A percentile compares a stretch with the other conserved stretches of the same genome.
Conservation (phyloP, 805 yeast genomes). For the Torulaspora delbrueckii region DNA sequence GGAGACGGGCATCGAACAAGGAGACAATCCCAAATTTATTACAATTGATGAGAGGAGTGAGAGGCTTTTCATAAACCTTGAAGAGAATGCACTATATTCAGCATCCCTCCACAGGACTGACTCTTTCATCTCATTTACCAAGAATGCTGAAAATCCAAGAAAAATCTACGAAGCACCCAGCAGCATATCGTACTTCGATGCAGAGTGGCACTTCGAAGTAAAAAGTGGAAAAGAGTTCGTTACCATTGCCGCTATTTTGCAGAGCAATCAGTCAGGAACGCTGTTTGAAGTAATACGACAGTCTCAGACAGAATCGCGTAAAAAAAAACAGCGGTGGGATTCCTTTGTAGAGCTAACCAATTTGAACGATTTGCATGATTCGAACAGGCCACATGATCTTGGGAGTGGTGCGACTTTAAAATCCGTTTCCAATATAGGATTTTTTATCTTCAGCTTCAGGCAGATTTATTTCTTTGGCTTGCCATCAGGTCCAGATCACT, state of each 20-base stretch:
- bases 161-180: conserved; percentile 10
- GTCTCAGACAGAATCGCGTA: conserved; percentile 1
- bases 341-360: conserved; percentile 3
- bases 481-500: conserved; percentile 19
- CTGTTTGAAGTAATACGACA: conserved; percentile 15
- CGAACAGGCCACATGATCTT: background rate
- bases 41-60: conserved; percentile 13
- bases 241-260: conserved; percentile 11
- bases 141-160: conserved; percentile 2
- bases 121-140: conserved; percentile 9
- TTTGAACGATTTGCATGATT: background rate
- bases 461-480: conserved; percentile 12
- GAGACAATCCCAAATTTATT: conserved; percentile 1
- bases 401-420: conserved; percentile 7
- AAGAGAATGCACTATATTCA: conserved; percentile 9
- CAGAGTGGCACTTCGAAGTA: conserved; percentile 12
- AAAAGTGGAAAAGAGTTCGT: conserved; percentile 15
- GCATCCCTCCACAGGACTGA: conserved; percentile 7
- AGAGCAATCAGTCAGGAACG: background rate
- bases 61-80: conserved; percentile 15
- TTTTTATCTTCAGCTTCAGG: conserved; percentile 16
- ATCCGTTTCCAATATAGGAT: conserved; percentile 22
- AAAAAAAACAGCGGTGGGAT: conserved; percentile 6
- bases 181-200: conserved; percentile 12
- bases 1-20: conserved; percentile 9